Evolutionary conservation across 1,284 basidiomycete species (phyloP), one percentile per base, ranked within the genome.

Genomic region (Ceratorhiza oryzae-sativae): DNA sequence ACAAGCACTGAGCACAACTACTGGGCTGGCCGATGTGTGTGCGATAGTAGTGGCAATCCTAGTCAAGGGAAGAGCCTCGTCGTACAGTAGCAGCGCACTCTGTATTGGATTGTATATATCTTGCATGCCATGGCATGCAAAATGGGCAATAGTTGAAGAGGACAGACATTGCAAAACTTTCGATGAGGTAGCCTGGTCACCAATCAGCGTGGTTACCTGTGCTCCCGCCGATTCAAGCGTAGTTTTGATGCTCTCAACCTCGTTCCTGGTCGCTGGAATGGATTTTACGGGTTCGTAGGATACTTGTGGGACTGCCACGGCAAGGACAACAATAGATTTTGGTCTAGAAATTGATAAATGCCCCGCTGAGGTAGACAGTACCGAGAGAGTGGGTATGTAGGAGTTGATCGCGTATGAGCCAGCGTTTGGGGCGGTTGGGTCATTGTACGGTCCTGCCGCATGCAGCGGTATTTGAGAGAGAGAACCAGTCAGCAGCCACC

Each of bases 1-100:
- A 36, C 63, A 67, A 23, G 46, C 45, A n/a, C 42, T 49, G 15
- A 49, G 32, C 23, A 67, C 5, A 6, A 32, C 63, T 23, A 72
- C 46, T 20, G 46, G 45, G 4, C 48, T 48, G 6, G 15, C 13
- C 10, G 23, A 55, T 25, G 32, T 27, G 18, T 45, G 10, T 18
- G 42, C 42, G 15, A 45, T 45, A 18, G 10, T 18, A 18, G 42
- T 45, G 8, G 49, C 49, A 10, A 67, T 51, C 18, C 34, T 49
- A 13, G 49, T 27, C 15, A 67, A 34, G 3, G 49, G 49, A 10
- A 53, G 25, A 8, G 49, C 25, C 30, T 32, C 49, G 18, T 53
- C 49, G 27, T 53, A 53, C 10, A 53, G 18, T 4, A 53, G 23
- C 3, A 53, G 23, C n/a, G 12, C 49, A 23, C 49, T 53, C 25